Percentiles rank a stretch among this genome's conserved stretches.
phyloP scores from a whole-genome alignment of 2,329 filamentous ascomycete species.

The Fusarium sambucinum region DNA sequence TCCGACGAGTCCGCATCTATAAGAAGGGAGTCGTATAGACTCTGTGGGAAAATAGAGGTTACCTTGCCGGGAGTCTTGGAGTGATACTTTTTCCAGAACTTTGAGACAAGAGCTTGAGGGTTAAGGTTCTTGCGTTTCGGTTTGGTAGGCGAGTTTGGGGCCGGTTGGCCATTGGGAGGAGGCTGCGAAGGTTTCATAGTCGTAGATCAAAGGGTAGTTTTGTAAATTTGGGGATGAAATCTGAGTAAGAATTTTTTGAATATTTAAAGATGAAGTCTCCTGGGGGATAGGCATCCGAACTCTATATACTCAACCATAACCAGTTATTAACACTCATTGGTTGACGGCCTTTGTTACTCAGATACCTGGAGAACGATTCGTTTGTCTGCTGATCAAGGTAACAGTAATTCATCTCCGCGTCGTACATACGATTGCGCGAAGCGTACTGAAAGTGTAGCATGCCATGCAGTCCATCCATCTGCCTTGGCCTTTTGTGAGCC shows the following conservation, averaged over 20 bases:
- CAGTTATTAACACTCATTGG: slow-evolving; percentile 15
- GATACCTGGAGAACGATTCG: background rate
- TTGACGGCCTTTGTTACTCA: slow-evolving; percentile 20
- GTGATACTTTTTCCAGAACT: slow-evolving; percentile 59
- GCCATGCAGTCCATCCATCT: slow-evolving; percentile 10
- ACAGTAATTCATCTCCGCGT: slow-evolving; percentile 21
- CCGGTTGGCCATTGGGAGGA: slow-evolving; percentile 6
- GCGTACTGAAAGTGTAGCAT: slow-evolving; percentile 6
- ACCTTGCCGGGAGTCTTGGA: slow-evolving; percentile 57
- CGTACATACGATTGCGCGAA: slow-evolving; percentile 31
- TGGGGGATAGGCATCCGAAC: slow-evolving; percentile 2
- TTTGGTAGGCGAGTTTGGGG: slow-evolving; percentile 14
- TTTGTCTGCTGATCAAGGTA: slow-evolving; percentile 25
- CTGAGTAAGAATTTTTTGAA: background rate
- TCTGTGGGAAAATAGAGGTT: slow-evolving; percentile 59
- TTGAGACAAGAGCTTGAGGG: slow-evolving; percentile 57
- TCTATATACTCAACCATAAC: slow-evolving; percentile 29
- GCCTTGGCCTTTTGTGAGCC: slow-evolving; percentile 16
- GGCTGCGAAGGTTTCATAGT: slow-evolving; percentile 31
- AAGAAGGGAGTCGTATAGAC: slow-evolving; percentile 54
- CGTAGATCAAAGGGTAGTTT: background rate
- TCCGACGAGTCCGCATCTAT: slow-evolving; percentile 38
- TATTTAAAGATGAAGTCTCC: background rate
- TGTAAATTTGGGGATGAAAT: background rate
- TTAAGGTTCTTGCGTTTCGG: slow-evolving; percentile 42